Evolutionary conservation across 495 filamentous ascomycete species (phyloP), one percentile per base, ranked within the genome.

Genomic region (Staphylotrichum tortipilum): DNA sequence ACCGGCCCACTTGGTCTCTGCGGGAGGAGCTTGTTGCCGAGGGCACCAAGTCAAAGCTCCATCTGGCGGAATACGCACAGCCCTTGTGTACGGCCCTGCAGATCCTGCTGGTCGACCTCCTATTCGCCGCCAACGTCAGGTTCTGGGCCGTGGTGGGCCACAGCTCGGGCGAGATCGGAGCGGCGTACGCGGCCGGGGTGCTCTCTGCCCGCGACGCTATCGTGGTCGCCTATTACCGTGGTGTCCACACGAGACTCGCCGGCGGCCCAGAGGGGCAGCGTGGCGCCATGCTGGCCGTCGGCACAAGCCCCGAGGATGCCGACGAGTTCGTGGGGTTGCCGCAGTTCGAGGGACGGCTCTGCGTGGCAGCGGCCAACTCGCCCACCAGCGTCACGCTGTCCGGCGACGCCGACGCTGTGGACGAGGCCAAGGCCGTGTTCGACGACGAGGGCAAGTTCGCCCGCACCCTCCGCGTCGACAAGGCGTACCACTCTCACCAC

Each of bases 161-260:
- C 52, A 81, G 78, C 0, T 76, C 69, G 28, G 81, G 81, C 12
- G 81, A 85, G 55, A 82, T 84, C 46, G 73, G 43, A 0, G 74
- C 71, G 0, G 72, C 74, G 0, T 75, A 73, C 35, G 68, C 68
- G 4, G 62, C 68, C 1, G 70, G 72, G 1, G 54, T 55, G 4
- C 36, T 79, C 1, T 52, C 56, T 0, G 52, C 55, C 19, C 48
- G 50, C 3, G 57, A 57, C n/a, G 59, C 59, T n/a, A 59, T 59
- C 22, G 26, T 46, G 0, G 34, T 57, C 2, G 59, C 59, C 21
- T 62, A 57, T 22, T 58, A 55, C 66, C 70, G 34, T 5, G 34
- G 34, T 12, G 7, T 33, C 30, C 30, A 33, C 4, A 29, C 26
- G 5, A 29, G 9, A 29, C 4, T 33, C 7, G 30, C 30, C 7